phyloP scores from a whole-genome alignment of 768 basidiomycete genomes.

The Sutorius australiensis region DNA sequence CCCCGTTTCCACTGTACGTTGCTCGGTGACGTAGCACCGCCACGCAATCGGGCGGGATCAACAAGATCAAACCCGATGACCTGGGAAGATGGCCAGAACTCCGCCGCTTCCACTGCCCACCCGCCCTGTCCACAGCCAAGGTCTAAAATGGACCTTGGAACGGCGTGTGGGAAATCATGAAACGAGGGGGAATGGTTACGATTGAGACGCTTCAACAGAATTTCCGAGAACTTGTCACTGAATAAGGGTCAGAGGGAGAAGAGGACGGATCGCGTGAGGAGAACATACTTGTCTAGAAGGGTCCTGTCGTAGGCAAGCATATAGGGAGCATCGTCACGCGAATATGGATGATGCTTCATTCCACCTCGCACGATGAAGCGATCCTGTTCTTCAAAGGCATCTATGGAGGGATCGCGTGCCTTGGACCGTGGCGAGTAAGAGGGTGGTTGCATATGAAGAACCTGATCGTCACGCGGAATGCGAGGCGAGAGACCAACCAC shows the following conservation, averaged over 20 bases:
- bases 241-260: slow-evolving; percentile 7
- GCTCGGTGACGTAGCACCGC: slow-evolving; percentile 35
- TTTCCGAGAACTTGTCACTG: slow-evolving; percentile 60
- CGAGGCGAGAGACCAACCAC: background rate
- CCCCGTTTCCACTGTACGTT: slow-evolving; percentile 52
- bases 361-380: slow-evolving; percentile 25
- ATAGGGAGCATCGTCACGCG: slow-evolving; percentile 47
- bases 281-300: slow-evolving; percentile 54
- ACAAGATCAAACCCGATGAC: slow-evolving; percentile 69
- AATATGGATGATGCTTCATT: slow-evolving; percentile 56
- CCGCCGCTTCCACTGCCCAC: slow-evolving; percentile 64
- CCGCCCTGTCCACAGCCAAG: slow-evolving; percentile 71
- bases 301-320: slow-evolving; percentile 64
- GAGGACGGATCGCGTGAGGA: background rate
- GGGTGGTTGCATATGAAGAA: background rate
- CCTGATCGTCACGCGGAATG: background rate
- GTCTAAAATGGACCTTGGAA: slow-evolving; percentile 59
- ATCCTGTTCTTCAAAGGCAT: slow-evolving; percentile 23
- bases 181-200: slow-evolving; percentile 58
- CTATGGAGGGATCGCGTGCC: slow-evolving; percentile 8
- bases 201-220: slow-evolving; percentile 53
- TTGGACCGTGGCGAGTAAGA: background rate
- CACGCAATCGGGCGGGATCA: slow-evolving; percentile 28
- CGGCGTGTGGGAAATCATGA: slow-evolving; percentile 44
- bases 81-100: slow-evolving; percentile 54